A percentile compares a stretch with the other conserved stretches of the same genome.
phyloP scores from a whole-genome alignment of 2,329 filamentous ascomycete species.

The Fusarium sp. region DNA sequence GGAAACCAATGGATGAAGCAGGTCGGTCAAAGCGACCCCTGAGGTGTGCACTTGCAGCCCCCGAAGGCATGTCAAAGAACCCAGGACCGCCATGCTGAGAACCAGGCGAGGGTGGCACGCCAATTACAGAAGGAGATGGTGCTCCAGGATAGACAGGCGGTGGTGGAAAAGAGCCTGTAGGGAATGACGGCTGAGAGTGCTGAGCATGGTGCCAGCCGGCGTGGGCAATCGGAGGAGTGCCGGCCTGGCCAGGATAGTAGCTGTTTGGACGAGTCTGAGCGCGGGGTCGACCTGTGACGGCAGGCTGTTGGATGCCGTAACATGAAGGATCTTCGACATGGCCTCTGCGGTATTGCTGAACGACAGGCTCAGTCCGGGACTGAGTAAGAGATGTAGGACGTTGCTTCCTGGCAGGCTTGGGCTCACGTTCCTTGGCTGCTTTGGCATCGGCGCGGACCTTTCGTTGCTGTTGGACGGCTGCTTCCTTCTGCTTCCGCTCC shows the following conservation, averaged over 20 bases:
- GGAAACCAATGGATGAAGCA: constrained; percentile 55
- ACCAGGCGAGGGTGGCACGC: constrained; percentile 44
- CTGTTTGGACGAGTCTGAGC: constrained; percentile 49
- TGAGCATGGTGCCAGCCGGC: constrained; percentile 44
- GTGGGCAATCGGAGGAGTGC: constrained; percentile 39
- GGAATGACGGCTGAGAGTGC: constrained; percentile 33
- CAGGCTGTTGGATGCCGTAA: constrained; percentile 50
- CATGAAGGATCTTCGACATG: constrained; percentile 49
- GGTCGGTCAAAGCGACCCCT: constrained; percentile 51
- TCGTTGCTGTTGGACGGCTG: constrained; percentile 38
- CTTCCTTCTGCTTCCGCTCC: constrained; percentile 40
- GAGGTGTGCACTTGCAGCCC: constrained; percentile 44
- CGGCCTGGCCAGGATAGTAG: constrained; percentile 49
- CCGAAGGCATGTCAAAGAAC: constrained; percentile 46
- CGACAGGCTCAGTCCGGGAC: constrained; percentile 46
- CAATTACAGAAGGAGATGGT: constrained; percentile 40
- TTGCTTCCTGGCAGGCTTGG: constrained; percentile 42
- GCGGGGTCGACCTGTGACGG: constrained; percentile 46
- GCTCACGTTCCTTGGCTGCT: constrained; percentile 41
- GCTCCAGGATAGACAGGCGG: constrained; percentile 41
- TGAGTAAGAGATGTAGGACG: constrained; percentile 47
- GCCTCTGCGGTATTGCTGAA: constrained; percentile 47
- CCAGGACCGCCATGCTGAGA: constrained; percentile 36
- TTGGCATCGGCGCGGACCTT: constrained; percentile 39
- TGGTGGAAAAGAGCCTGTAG: constrained; percentile 47